Base-by-base conservation (phyloP, 1,139 yeast species). In the Lodderomyces margitis region DNA sequence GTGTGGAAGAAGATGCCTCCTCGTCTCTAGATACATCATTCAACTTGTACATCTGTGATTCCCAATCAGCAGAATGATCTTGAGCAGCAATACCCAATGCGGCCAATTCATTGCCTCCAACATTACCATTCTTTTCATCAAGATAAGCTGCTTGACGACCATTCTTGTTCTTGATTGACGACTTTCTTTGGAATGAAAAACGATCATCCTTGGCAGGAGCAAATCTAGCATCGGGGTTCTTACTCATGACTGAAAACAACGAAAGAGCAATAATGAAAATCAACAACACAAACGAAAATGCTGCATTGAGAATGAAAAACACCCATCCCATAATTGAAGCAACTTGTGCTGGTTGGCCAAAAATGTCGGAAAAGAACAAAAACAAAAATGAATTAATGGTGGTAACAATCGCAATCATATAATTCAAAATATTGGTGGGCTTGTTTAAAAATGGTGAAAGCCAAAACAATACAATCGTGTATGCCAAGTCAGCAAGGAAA, bases 151-250 rank as follows among this genome's bases (percentile, higher is more conserved):
- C 6, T 30, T 28, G 23, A 10, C 15, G 12, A 25, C 12, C 3
- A 24, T 34, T 24, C 30, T 41, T 46, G 17, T 46, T 34, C 12
- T 44, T 40, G 7, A 64, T 56, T 2, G 74, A 68, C 3, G 77
- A 69, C 61, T 66, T 74, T 58, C 79, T 75, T 59, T 83, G 89
- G 79, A 86, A 86, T 2, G 92, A 83, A 14, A 86, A 79, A 74
- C 95, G 78, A 57, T 86, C 95, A 66, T 86, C 95, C 52, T 71
- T 81, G 7, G 91, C 91, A 14, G 92, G 92, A 37, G 84, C 85
- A 60, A 85, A 86, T 60, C 87, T 78, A 9, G 87, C 81, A 64
- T 86, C 95, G 23, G 94, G 94, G 57, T 85, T 86, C 67, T 83
- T 84, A 15, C 87, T 79, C 46, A 80, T 62, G 1, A 83, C 49